Conservation (phyloP, 257 asterid species). For the Fraxinus pennsylvanica region DNA sequence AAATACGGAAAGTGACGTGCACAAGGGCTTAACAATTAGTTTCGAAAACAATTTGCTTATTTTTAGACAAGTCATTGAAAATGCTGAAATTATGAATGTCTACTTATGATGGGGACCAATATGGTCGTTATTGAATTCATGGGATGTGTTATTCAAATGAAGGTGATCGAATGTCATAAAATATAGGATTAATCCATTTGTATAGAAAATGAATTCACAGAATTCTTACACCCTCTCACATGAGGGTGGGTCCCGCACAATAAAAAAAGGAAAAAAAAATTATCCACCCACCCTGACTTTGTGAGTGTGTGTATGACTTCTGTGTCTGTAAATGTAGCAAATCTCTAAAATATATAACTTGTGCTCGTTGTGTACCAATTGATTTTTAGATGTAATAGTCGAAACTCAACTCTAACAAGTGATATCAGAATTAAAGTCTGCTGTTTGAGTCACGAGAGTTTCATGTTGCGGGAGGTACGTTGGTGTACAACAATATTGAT, state of each 20-base stretch:
- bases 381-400: not conserved
- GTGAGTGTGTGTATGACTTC: too few species aligned
- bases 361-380: not conserved
- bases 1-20: not conserved
- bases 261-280: too few species aligned
- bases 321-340: too few species aligned
- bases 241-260: too few species aligned
- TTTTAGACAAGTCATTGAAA: not conserved
- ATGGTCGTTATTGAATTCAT: not conserved
- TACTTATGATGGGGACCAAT: not conserved
- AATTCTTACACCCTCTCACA: too few species aligned
- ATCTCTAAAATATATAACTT: not conserved
- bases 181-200: too few species aligned
- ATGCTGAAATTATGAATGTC: too few species aligned
- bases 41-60: not conserved
- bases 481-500: not conserved
- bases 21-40: not conserved
- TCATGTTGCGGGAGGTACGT: not conserved
- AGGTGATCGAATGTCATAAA: not conserved
- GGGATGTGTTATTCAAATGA: not conserved
- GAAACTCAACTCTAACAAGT: not conserved
- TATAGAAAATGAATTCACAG: too few species aligned
- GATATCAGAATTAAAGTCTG: not conserved
- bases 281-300: too few species aligned
- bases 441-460: not conserved